Evolutionary conservation across 306 rosid species (phyloP).

Genomic region (Prunus dulcis): DNA sequence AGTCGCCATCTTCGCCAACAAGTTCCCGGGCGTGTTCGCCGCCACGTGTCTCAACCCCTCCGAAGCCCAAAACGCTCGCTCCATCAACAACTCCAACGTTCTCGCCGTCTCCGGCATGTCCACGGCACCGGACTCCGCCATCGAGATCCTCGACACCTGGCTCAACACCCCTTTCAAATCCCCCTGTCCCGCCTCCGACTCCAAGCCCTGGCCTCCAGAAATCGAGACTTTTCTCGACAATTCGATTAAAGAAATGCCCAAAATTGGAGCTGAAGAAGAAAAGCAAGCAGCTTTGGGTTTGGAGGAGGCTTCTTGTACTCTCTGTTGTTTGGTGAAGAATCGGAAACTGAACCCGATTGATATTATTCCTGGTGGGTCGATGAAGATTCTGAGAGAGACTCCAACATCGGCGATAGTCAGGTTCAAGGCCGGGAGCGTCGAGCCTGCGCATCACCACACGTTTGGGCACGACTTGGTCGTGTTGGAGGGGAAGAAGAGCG

Average conservation of each 20-base stretch:
- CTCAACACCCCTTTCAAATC: slow-evolving; percentile 75
- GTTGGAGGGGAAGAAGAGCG: slow-evolving; percentile 69
- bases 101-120: slow-evolving; percentile 79
- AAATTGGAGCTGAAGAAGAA: slow-evolving; percentile 35
- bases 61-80: slow-evolving; percentile 71
- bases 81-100: slow-evolving; percentile 86
- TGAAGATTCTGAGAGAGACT: slow-evolving; percentile 76
- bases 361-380: slow-evolving; percentile 73
- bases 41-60: slow-evolving; percentile 57
- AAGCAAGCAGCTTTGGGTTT: neutral
- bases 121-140: slow-evolving; percentile 52
- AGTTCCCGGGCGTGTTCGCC: slow-evolving; percentile 74
- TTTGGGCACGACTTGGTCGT: slow-evolving; percentile 91
- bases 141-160: slow-evolving; percentile 63
- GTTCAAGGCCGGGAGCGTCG: slow-evolving; percentile 80
- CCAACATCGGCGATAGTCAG: slow-evolving; percentile 83
- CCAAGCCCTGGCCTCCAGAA: slow-evolving; percentile 66
- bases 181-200: slow-evolving; percentile 61
- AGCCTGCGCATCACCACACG: slow-evolving; percentile 90
- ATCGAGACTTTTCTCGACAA: slow-evolving; percentile 52
- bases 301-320: slow-evolving; percentile 23
- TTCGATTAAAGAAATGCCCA: slow-evolving; percentile 63
- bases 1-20: slow-evolving; percentile 88
- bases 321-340: slow-evolving; percentile 69
- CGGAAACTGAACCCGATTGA: slow-evolving; percentile 63